These are phyloP conservation scores for Alternaria sp. DNA, from an alignment of 2,329 filamentous ascomycete genomes.

Conservation along the genomic window DNA sequence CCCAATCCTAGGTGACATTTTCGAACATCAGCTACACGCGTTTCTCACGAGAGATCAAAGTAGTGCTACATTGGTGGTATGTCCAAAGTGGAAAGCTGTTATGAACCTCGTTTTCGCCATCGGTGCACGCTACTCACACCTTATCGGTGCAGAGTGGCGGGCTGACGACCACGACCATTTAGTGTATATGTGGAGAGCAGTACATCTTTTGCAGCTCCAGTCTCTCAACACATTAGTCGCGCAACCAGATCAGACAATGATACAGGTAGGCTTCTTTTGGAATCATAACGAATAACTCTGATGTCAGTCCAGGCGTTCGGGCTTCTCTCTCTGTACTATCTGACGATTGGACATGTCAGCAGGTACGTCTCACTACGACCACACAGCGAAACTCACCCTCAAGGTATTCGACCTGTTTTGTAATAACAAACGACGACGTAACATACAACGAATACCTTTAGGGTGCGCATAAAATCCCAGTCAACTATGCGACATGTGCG, in stretches of 20 bases:
- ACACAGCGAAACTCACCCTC: neutral
- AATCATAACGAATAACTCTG: conserved; percentile 7
- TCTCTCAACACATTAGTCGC: conserved; percentile 37
- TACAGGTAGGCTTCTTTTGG: conserved; percentile 17
- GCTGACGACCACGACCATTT: conserved; percentile 38
- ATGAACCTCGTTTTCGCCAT: conserved; percentile 53
- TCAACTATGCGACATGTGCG: conserved; percentile 9
- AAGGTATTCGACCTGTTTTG: neutral
- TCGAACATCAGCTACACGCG: conserved; percentile 14
- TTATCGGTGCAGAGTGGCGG: conserved; percentile 31
- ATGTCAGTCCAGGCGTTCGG: conserved; percentile 36
- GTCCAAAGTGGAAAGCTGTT: conserved; percentile 40
- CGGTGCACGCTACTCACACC: conserved; percentile 45
- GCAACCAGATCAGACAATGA: conserved; percentile 27
- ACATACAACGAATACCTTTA: neutral
- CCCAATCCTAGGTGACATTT: conserved; percentile 32
- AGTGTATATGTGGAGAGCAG: conserved; percentile 43
- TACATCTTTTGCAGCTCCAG: conserved; percentile 20
- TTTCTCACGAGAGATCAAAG: conserved; percentile 7
- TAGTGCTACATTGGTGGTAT: conserved; percentile 15
- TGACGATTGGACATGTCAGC: conserved; percentile 49
- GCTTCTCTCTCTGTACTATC: conserved; percentile 49
- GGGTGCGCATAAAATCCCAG: too few relatives aligned
- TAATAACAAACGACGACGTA: neutral
- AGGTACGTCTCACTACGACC: conserved; percentile 36